phyloP scores from a whole-genome alignment of 495 filamentous ascomycete species.

The Glonium stellatum region DNA sequence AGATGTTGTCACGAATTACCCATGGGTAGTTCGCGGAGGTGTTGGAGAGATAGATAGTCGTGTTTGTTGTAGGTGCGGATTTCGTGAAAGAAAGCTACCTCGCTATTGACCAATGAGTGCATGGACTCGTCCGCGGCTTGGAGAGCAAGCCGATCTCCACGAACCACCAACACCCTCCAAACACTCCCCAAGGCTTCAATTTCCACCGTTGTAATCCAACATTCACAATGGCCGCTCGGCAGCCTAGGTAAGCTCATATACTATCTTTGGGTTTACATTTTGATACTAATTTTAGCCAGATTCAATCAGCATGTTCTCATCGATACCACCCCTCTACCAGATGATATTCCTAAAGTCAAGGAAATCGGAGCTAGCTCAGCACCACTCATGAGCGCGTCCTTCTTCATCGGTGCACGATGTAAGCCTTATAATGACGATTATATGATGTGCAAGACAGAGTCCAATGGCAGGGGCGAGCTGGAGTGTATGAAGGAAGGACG shows the following conservation, averaged over 20 bases:
- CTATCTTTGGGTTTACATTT: slow-evolving; percentile 6
- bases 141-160: neutral
- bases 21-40: neutral
- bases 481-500: slow-evolving; percentile 94
- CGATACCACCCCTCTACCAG: slow-evolving; percentile 92
- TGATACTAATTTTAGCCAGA: slow-evolving; percentile 43
- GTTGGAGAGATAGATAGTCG: neutral
- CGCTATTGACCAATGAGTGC: slow-evolving; percentile 22
- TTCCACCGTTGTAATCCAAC: slow-evolving; percentile 18
- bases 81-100: slow-evolving; percentile 6
- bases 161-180: slow-evolving; percentile 12
- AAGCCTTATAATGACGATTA: slow-evolving; percentile 95
- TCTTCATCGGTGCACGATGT: slow-evolving; percentile 95
- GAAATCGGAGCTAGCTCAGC: slow-evolving; percentile 90
- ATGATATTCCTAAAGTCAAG: slow-evolving; percentile 79
- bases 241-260: slow-evolving; percentile 33
- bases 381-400: slow-evolving; percentile 84
- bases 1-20: neutral
- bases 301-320: slow-evolving; percentile 89
- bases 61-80: neutral
- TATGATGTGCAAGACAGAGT: slow-evolving; percentile 97
- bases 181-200: slow-evolving; percentile 11
- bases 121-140: neutral
- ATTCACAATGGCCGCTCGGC: slow-evolving; percentile 37
- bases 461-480: slow-evolving; percentile 78